Percentiles rank a stretch among this genome's conserved stretches.
These are phyloP conservation scores for Claviceps arundinis DNA, from an alignment of 2,329 filamentous ascomycete genomes.

Conservation along the genomic window DNA sequence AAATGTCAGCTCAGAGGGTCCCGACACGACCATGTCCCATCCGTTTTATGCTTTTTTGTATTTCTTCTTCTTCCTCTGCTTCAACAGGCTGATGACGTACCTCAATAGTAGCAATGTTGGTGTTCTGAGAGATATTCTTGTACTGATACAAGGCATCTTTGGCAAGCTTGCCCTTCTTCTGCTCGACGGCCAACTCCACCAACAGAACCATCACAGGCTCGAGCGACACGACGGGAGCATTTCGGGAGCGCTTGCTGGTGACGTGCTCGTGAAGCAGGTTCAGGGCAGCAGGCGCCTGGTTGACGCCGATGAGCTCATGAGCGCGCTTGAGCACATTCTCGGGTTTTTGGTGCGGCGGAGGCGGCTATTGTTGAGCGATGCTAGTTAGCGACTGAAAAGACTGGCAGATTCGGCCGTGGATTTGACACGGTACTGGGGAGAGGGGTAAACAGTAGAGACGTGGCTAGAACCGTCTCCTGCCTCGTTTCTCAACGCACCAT, in stretches of 20 bases:
- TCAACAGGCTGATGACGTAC: conserved; percentile 28
- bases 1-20: conserved; percentile 7
- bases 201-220: conserved; percentile 98
- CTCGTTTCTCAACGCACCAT: conserved; percentile 25
- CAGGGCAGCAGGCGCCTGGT: conserved; percentile 82
- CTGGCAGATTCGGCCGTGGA: not conserved
- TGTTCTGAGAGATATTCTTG: conserved; percentile 99
- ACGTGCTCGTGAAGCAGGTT: conserved; percentile 97
- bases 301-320: conserved; percentile 96
- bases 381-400: not conserved
- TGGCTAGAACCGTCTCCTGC: conserved; percentile 8
- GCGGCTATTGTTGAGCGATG: conserved; percentile 47
- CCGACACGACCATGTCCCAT: not conserved
- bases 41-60: not conserved
- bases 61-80: not conserved
- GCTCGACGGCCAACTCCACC: conserved; percentile 90
- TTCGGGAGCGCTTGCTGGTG: conserved; percentile 93
- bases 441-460: conserved; percentile 12
- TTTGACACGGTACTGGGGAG: conserved; percentile 11
- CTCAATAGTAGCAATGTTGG: conserved; percentile 96
- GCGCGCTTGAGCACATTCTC: conserved; percentile 99
- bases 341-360: conserved; percentile 91
- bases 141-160: conserved; percentile 99
- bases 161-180: conserved; percentile 94
- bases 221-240: conserved; percentile 87